phyloP scores from a whole-genome alignment of 139 green algal genomes.

The Coelastrella sp. region DNA sequence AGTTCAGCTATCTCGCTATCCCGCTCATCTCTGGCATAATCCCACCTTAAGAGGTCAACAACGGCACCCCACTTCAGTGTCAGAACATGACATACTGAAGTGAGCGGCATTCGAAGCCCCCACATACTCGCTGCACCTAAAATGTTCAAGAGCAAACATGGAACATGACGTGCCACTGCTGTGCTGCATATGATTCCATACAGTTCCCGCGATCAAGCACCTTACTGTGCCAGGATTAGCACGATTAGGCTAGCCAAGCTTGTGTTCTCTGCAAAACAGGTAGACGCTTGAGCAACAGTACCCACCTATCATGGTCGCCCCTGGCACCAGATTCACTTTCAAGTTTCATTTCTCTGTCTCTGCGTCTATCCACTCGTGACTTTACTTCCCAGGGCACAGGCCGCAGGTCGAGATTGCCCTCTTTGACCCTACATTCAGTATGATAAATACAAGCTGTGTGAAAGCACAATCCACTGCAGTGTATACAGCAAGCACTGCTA shows the following conservation, averaged over 20 bases:
- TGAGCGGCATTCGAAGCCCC: not conserved
- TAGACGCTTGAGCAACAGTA: not conserved
- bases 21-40: conserved; percentile 9
- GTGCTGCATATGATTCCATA: too few species aligned
- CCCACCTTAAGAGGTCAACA: conserved; percentile 4
- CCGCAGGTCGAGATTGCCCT: conserved; percentile 9
- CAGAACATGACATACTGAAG: too few species aligned
- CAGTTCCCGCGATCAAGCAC: too few species aligned
- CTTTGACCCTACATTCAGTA: not conserved
- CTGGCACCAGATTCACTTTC: not conserved
- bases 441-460: not conserved
- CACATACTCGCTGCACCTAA: not conserved
- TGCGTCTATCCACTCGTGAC: conserved; percentile 10
- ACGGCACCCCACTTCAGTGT: not conserved
- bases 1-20: conserved; percentile 46
- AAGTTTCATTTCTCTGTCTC: conserved; percentile 30
- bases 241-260: too few species aligned
- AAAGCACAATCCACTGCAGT: not conserved
- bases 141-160: too few species aligned
- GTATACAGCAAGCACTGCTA: not conserved
- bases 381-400: conserved; percentile 11
- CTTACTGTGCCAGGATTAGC: too few species aligned
- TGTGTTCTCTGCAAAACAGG: too few species aligned
- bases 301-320: conserved; percentile 25
- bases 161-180: too few species aligned